Conservation (phyloP, 768 basidiomycete genomes). For the Lepiota venenata region DNA sequence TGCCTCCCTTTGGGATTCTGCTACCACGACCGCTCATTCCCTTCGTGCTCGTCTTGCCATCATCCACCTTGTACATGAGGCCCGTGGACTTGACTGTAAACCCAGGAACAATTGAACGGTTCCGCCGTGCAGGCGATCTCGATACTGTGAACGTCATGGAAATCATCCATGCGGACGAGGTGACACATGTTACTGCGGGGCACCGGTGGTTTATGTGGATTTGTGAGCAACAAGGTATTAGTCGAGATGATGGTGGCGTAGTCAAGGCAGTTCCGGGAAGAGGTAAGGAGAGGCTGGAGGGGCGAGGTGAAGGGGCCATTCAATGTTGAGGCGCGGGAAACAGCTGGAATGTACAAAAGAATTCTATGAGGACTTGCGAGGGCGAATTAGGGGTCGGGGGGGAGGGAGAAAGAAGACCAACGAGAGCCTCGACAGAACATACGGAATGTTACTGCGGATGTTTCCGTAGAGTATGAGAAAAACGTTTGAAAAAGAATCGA, state of each 20-base stretch:
- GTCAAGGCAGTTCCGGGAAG: slow-evolving; percentile 63
- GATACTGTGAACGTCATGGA: slow-evolving; percentile 69
- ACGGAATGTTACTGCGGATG: not conserved
- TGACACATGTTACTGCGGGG: slow-evolving; percentile 78
- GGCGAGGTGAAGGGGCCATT: slow-evolving; percentile 83
- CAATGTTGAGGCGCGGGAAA: slow-evolving; percentile 68
- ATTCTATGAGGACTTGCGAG: slow-evolving; percentile 68
- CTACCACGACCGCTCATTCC: slow-evolving; percentile 60
- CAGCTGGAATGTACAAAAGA: slow-evolving; percentile 68
- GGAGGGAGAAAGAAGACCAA: not conserved
- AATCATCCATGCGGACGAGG: slow-evolving; percentile 78
- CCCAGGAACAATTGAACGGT: slow-evolving; percentile 72
- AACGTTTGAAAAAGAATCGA: not conserved
- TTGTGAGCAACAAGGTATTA: slow-evolving; percentile 37
- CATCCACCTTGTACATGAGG: slow-evolving; percentile 85
- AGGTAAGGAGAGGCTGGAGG: slow-evolving; percentile 66
- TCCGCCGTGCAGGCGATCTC: slow-evolving; percentile 59
- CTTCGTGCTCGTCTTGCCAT: slow-evolving; percentile 73
- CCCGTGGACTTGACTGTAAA: slow-evolving; percentile 83
- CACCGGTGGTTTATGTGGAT: slow-evolving; percentile 84
- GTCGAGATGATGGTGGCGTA: slow-evolving; percentile 14
- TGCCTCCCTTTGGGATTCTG: slow-evolving; percentile 79
- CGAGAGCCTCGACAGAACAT: not conserved
- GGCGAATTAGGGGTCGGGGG: slow-evolving; percentile 51
- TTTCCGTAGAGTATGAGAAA: not conserved